Evolutionary conservation across 1,139 yeast species (phyloP).

Genomic region (Yamadazyma dushanensis): DNA sequence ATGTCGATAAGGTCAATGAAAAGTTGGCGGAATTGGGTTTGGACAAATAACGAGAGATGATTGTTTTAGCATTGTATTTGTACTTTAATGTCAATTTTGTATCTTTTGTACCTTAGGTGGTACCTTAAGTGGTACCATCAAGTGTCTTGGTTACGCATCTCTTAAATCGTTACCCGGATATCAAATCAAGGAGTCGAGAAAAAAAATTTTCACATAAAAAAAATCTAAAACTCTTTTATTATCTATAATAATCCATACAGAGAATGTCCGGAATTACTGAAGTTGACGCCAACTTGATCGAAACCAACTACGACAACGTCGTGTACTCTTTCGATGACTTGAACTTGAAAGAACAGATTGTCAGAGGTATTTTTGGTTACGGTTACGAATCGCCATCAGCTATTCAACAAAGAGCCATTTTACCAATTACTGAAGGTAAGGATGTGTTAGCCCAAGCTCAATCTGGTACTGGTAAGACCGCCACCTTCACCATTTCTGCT

Average conservation of each 20-base stretch:
- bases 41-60: not conserved
- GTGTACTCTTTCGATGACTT: slow-evolving; percentile 87
- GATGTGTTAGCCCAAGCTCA: slow-evolving; percentile 99
- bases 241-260: slow-evolving; percentile 2
- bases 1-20: slow-evolving; percentile 13
- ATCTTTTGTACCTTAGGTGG: too few relatives aligned
- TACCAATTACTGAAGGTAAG: slow-evolving; percentile 94
- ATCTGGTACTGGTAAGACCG: slow-evolving; percentile 99
- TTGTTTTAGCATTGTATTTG: not conserved
- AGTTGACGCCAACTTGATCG: slow-evolving; percentile 81
- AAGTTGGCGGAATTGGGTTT: slow-evolving; percentile 14
- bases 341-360: slow-evolving; percentile 74
- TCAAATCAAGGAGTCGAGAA: slow-evolving; percentile 4
- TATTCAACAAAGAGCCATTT: slow-evolving; percentile 97
- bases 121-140: too few relatives aligned
- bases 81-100: not conserved
- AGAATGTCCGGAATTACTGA: slow-evolving; percentile 62
- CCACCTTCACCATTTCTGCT: slow-evolving; percentile 96
- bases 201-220: slow-evolving; percentile 13
- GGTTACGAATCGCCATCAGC: slow-evolving; percentile 98
- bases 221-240: slow-evolving; percentile 4
- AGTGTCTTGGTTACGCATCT: slow-evolving; percentile 2
- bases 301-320: slow-evolving; percentile 96
- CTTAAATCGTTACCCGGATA: slow-evolving; percentile 9
- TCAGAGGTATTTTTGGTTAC: slow-evolving; percentile 92